A percentile compares a stretch with the other conserved stretches of the same genome.
These are phyloP conservation scores for Tausonia pullulans DNA, from an alignment of 1,284 basidiomycete genomes.

Conservation along the genomic window DNA sequence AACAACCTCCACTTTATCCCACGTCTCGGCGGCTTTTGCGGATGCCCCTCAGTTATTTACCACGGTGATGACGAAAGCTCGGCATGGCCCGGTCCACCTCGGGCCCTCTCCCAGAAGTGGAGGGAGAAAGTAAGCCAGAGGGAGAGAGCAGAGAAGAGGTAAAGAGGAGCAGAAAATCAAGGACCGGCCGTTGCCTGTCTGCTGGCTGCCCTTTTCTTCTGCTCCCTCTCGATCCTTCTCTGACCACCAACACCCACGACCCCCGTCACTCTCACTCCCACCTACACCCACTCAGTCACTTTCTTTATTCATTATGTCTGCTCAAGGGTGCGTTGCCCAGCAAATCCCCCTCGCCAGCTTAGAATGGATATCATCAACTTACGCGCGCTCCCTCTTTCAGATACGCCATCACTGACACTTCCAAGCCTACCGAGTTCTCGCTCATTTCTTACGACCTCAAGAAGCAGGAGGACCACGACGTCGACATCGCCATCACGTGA, in stretches of 20 bases:
- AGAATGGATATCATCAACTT: neutral
- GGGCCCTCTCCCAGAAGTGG: too few relatives aligned
- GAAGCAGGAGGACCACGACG: conserved; percentile 19
- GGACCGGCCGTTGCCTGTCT: too few relatives aligned
- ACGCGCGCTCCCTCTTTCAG: neutral
- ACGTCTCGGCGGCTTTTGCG: too few relatives aligned
- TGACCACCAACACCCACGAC: neutral
- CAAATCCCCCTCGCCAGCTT: neutral
- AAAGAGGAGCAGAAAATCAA: too few relatives aligned
- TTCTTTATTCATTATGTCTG: neutral
- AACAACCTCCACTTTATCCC: too few relatives aligned
- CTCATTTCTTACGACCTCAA: conserved; percentile 19
- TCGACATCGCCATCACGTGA: conserved; percentile 19
- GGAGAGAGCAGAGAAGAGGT: too few relatives aligned
- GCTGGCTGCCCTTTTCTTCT: too few relatives aligned
- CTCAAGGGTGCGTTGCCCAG: neutral
- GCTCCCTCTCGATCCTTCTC: too few relatives aligned
- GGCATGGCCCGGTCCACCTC: too few relatives aligned
- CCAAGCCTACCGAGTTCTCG: conserved; percentile 16
- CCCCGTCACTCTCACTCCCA: neutral
- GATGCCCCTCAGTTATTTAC: too few relatives aligned
- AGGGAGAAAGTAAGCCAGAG: too few relatives aligned
- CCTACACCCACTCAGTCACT: neutral
- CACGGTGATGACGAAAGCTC: too few relatives aligned
- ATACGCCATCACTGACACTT: conserved; percentile 15